phyloP scores from a whole-genome alignment of 78 protist species.

The Guillardia theta region DNA sequence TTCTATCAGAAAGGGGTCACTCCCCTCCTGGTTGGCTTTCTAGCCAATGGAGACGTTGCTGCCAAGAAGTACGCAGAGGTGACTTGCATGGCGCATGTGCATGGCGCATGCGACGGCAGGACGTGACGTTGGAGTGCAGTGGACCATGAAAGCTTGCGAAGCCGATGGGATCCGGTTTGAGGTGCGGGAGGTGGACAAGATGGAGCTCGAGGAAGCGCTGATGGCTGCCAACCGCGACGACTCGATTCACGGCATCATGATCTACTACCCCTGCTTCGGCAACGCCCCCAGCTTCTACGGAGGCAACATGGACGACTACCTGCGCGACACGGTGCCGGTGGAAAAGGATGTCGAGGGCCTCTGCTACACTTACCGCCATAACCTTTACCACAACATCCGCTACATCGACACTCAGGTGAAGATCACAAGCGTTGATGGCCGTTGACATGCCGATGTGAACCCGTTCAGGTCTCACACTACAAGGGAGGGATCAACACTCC shows the following conservation, averaged over 20 bases:
- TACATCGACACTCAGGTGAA: slow-evolving; percentile 54
- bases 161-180: slow-evolving; percentile 61
- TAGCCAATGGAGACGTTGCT: slow-evolving; percentile 65
- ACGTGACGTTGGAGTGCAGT: too few species aligned
- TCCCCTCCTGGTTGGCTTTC: slow-evolving; percentile 56
- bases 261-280: slow-evolving; percentile 79
- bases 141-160: slow-evolving; percentile 68
- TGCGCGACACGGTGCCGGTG: slow-evolving; percentile 62
- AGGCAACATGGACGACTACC: slow-evolving; percentile 63
- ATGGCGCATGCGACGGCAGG: too few species aligned
- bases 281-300: slow-evolving; percentile 31
- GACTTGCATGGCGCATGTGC: too few species aligned
- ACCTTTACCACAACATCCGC: slow-evolving; percentile 72
- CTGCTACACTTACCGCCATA: slow-evolving; percentile 66
- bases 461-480: not conserved
- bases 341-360: slow-evolving; percentile 79
- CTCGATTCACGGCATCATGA: slow-evolving; percentile 71
- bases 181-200: slow-evolving; percentile 52
- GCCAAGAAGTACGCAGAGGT: slow-evolving; percentile 68
- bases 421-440: too few species aligned
- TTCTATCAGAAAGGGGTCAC: not conserved
- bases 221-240: slow-evolving; percentile 64
- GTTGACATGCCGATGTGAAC: too few species aligned
- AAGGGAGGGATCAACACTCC: not conserved
- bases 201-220: slow-evolving; percentile 61